Conservation (phyloP, 176 grass and related monocot genomes). For the Aegilops longissima region DNA sequence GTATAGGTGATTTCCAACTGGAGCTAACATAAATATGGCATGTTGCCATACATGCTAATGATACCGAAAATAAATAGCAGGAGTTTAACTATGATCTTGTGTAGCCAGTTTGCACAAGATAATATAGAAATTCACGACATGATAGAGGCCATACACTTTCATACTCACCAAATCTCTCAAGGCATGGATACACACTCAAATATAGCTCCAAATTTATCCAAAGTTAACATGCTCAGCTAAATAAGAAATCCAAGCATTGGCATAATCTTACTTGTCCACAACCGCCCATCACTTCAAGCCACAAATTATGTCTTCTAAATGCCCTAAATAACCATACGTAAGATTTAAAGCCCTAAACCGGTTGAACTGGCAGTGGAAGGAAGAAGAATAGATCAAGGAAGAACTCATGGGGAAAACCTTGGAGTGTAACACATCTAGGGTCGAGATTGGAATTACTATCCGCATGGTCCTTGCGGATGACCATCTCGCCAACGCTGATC, state of each 20-base stretch:
- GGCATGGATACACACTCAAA: neutral
- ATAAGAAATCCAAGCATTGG: neutral
- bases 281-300: neutral
- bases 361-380: neutral
- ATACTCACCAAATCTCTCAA: neutral
- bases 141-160: neutral
- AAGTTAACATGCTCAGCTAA: no score
- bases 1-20: neutral
- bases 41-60: neutral
- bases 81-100: neutral
- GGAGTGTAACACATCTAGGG: slow-evolving; percentile 71
- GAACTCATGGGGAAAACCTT: slow-evolving; percentile 45
- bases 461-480: slow-evolving; percentile 69
- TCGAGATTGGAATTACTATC: slow-evolving; percentile 93
- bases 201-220: neutral
- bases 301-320: neutral
- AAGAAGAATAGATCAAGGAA: neutral
- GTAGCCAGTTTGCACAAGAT: neutral
- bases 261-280: neutral
- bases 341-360: neutral
- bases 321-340: neutral
- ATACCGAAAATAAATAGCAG: neutral
- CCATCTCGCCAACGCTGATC: slow-evolving; percentile 87
- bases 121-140: neutral
- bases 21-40: neutral